Conservation (phyloP, 352 stramenopile species). For the Blastocystis hominis region DNA sequence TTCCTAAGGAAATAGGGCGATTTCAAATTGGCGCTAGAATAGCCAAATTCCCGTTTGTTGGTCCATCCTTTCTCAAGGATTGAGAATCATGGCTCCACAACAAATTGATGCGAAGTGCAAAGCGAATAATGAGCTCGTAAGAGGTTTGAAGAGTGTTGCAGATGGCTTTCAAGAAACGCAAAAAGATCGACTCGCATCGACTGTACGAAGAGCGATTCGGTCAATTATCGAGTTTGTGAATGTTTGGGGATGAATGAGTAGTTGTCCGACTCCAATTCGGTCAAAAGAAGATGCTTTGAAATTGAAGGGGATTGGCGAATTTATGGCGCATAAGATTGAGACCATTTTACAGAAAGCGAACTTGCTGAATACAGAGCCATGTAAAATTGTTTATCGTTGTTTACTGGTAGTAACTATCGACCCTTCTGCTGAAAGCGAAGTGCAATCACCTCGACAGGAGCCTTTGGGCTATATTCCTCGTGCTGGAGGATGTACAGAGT, state of each 20-base stretch:
- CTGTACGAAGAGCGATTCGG: background rate
- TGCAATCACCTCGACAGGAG: background rate
- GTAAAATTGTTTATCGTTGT: background rate
- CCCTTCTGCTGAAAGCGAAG: background rate
- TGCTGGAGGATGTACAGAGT: background rate
- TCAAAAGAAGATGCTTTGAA: slow-evolving; percentile 7
- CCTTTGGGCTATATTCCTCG: slow-evolving; percentile 31
- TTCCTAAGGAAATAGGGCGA: background rate
- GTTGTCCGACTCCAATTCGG: slow-evolving; percentile 5
- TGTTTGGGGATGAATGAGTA: background rate
- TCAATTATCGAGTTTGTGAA: slow-evolving; percentile 3
- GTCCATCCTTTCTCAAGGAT: background rate
- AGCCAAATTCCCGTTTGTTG: background rate
- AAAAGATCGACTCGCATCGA: slow-evolving; percentile 2
- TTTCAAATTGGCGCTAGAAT: background rate
- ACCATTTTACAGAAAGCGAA: background rate
- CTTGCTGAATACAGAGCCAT: background rate
- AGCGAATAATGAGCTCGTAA: background rate
- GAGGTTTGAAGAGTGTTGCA: background rate
- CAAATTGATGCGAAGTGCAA: background rate
- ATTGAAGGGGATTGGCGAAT: slow-evolving; percentile 3
- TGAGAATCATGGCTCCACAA: background rate
- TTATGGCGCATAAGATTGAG: slow-evolving; percentile 4
- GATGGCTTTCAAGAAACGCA: background rate
- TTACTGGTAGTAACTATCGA: background rate